Conservation (phyloP, 2,329 filamentous ascomycete genomes). For the Chaetomium olivaceum region DNA sequence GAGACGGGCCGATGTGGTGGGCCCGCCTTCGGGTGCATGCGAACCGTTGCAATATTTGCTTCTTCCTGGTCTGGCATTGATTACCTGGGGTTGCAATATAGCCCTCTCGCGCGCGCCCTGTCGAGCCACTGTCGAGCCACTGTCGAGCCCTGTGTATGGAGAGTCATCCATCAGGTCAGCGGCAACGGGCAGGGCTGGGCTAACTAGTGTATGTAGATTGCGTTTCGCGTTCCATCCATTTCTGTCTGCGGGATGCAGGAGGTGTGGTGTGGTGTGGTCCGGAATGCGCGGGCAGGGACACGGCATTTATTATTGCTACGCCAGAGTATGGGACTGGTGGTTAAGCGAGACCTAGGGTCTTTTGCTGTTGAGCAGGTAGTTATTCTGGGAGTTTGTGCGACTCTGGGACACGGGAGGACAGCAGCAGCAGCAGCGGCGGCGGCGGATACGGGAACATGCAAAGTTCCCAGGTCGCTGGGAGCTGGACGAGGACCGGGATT, state of each 20-base stretch:
- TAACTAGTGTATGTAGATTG: too few species aligned
- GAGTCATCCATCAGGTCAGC: constrained; percentile 10
- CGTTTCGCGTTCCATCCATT: background rate
- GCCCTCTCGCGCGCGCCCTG: background rate
- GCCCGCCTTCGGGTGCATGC: background rate
- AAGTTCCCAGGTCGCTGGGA: constrained; percentile 4
- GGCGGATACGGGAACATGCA: background rate
- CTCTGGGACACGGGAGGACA: background rate
- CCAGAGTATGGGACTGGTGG: background rate
- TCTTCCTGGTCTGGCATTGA: constrained; percentile 1
- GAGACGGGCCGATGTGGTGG: constrained; percentile 14
- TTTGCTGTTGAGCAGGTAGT: background rate
- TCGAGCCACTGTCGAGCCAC: too few species aligned
- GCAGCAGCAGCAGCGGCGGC: background rate
- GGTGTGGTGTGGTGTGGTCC: background rate
- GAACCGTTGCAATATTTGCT: constrained; percentile 13
- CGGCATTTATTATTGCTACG: background rate
- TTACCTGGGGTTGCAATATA: constrained; percentile 8
- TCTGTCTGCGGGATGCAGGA: background rate
- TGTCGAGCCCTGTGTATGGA: too few species aligned
- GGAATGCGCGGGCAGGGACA: background rate
- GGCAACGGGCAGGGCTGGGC: background rate
- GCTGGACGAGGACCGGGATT: background rate
- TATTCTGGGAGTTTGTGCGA: background rate
- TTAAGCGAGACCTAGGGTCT: background rate